Evolutionary conservation across 2,329 filamentous ascomycete genomes (phyloP).

Genomic region (Colletotrichum sp.): DNA sequence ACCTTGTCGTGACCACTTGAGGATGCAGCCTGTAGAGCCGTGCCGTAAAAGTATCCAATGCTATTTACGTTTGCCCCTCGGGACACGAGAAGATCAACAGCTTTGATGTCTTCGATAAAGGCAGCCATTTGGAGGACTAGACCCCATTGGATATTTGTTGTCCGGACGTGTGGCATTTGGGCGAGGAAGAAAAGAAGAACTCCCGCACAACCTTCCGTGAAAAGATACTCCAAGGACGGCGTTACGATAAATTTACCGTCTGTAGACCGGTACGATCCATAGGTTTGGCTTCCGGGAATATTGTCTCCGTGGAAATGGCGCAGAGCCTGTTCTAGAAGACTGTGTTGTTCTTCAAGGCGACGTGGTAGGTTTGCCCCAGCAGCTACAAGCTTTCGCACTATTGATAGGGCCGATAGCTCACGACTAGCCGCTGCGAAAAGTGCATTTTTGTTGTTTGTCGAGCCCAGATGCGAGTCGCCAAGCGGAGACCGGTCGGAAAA

Average conservation of each 20-base stretch:
- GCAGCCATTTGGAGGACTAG: background rate
- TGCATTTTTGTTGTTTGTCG: background rate
- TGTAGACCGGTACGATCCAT: background rate
- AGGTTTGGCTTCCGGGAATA: background rate
- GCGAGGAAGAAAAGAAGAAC: background rate
- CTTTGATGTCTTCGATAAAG: background rate
- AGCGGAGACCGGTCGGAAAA: too few relatives aligned
- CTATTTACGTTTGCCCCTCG: background rate
- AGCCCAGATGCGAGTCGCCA: too few relatives aligned
- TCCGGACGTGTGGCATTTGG: background rate
- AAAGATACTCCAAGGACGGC: background rate
- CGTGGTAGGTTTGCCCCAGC: background rate
- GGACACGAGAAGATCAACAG: background rate
- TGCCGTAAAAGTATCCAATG: background rate
- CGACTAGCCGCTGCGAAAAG: background rate
- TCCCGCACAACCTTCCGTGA: background rate
- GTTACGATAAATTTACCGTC: background rate
- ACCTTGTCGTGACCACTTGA: background rate
- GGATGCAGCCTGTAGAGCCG: background rate
- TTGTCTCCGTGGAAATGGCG: background rate
- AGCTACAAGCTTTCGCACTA: background rate
- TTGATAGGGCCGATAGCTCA: background rate
- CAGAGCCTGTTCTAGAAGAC: background rate
- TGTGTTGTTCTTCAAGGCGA: background rate
- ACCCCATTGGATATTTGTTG: background rate